Conservation (phyloP, 345 rosid genomes). For the Brassica nigra region DNA sequence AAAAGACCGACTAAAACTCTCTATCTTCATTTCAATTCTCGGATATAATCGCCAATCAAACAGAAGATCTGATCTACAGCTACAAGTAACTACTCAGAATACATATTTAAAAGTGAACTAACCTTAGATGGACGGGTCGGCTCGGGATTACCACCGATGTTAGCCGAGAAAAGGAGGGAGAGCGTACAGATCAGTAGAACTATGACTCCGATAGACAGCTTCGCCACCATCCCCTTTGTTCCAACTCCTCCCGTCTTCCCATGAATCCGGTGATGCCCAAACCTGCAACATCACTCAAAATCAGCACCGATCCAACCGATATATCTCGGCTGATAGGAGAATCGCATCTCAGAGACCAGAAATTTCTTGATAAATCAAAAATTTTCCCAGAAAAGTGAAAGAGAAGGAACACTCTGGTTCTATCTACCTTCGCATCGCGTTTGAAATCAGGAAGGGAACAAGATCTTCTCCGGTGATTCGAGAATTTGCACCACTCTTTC, state of each 20-base stretch:
- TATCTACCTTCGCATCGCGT: constrained; percentile 39
- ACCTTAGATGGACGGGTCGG: constrained; percentile 61
- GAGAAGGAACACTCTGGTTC: background rate
- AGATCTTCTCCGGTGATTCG: background rate
- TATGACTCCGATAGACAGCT: constrained; percentile 62
- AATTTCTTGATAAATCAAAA: constrained; percentile 1
- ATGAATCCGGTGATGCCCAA: constrained; percentile 70
- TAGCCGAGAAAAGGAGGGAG: constrained; percentile 58
- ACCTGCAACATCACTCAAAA: constrained; percentile 45
- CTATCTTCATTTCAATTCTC: background rate
- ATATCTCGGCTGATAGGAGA: background rate
- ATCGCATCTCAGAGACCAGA: constrained; percentile 19
- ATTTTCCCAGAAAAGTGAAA: background rate
- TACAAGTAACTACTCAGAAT: constrained; percentile 18
- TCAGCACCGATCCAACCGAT: constrained; percentile 36
- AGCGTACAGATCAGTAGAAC: constrained; percentile 81
- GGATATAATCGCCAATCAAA: too few species aligned
- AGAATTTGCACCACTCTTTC: background rate
- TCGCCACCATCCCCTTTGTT: constrained; percentile 58
- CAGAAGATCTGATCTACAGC: constrained; percentile 4
- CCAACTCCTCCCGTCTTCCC: constrained; percentile 65
- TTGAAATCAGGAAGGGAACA: background rate
- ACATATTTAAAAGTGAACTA: background rate
- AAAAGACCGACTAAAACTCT: background rate
- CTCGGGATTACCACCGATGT: constrained; percentile 48